These are phyloP conservation scores for Penicillium samsonianum DNA, from an alignment of 495 filamentous ascomycete species.

Conservation along the genomic window DNA sequence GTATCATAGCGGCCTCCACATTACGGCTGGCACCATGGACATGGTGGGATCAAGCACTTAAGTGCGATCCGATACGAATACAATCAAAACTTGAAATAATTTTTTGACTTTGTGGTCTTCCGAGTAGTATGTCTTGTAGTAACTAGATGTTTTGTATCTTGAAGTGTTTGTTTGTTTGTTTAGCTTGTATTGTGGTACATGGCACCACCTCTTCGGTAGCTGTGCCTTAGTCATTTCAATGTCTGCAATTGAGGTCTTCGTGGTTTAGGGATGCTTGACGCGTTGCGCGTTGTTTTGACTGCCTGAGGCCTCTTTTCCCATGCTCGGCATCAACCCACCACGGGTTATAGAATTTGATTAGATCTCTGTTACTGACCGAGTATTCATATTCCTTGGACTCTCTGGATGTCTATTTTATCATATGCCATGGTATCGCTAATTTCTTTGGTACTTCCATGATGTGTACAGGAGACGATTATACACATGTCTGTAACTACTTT, in stretches of 20 bases:
- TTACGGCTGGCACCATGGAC: constrained; percentile 45
- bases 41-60: constrained; percentile 34
- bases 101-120: neutral
- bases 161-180: neutral
- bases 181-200: neutral
- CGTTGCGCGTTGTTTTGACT: constrained; percentile 3
- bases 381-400: neutral
- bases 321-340: neutral
- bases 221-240: neutral
- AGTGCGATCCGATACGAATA: constrained; percentile 48
- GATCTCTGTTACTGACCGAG: neutral
- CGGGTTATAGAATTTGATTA: neutral
- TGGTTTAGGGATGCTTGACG: neutral
- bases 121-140: neutral
- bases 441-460: neutral
- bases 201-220: neutral
- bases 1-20: constrained; percentile 52
- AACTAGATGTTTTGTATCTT: neutral
- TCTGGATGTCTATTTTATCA: neutral
- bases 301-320: neutral
- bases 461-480: neutral
- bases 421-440: neutral
- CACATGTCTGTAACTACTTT: neutral
- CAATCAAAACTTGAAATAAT: constrained; percentile 34
- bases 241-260: neutral